Base-by-base conservation (phyloP, 805 yeast genomes). In the Zygoascus biomembranicola region DNA sequence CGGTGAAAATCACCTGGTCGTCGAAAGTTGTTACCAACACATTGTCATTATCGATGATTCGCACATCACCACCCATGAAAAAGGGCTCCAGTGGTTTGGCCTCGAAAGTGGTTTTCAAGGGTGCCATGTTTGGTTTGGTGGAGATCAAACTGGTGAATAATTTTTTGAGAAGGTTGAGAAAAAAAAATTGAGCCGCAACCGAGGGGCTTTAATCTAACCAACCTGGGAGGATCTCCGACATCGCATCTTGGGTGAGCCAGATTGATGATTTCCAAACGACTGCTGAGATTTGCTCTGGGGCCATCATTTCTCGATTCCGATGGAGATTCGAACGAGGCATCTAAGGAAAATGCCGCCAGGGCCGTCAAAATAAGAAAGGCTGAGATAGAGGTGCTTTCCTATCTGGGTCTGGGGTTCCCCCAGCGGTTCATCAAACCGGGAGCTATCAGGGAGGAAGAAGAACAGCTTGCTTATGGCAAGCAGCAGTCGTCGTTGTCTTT, bases 1-100 rank as follows among this genome's bases (percentile, higher is more conserved):
- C 77, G 41, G 92, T 77, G 28, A 94, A 74, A 46, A 86, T 78
- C 1, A 89, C 78, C 60, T 85, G 88, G 63, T 88, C 96, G 32
- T 84, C 74, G 18, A 85, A 77, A 1, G 96, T 85, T 1, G 97
- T 85, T 8, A 95, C 96, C 53, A 90, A 48, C 1, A 85, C 61
- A 59, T 82, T 84, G 11, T 68, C 71, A 59, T 82, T 84, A 13
- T 68, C 70, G 2, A 90, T 79, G 10, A 88, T 65, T 0, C 88
- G 73, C 1, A 89, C 94, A 1, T 94, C 80, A 5, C 94, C 88
- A 28, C 97, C 96, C 14, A 87, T 80, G 66, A 88, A 94, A 61
- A 90, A 83, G 14, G 99, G 98, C 44, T 80, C 82, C 43, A 92
- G 75, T 52, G 80, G 77, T 10, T 61, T 62, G 57, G 75, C 71